Evolutionary conservation across 2,329 filamentous ascomycete genomes (phyloP), one percentile per base, ranked within the genome.

Genomic region (Fusarium sp.): DNA sequence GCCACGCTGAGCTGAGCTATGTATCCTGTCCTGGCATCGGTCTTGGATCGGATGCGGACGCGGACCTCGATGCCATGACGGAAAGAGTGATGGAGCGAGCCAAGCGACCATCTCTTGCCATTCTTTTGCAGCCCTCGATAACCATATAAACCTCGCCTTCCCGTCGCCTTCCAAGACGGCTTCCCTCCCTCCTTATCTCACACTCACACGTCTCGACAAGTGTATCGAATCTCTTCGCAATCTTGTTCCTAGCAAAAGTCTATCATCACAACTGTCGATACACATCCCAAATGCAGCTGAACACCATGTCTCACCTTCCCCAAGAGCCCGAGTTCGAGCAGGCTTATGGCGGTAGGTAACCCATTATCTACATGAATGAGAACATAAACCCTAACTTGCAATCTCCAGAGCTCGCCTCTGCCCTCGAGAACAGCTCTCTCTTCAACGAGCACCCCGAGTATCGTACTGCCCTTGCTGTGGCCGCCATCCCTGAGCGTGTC

Each of bases 291-390:
- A 73, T 74, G 63, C 75, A 72, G 47, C 65, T 69, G 69, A 78
- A 78, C 70, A 87, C 76, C 77, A 96, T 97, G 94, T 93, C 95
- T 77, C 92, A 96, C 88, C 89, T 96, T 81, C 91, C 94, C 59
- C 86, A 87, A 75, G 96, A 98, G 90, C 96, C 96, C 81, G 96
- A 99, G 88, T 98, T 98, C 88, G 92, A 98, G 91, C 96, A 98
- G 90, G 96, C 96, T 81, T 97, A 97, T 91, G 94, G 95, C 84
- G 94, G 94, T 97, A 87, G 81, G 88, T 59, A 66, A 83, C 58
- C 34, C 34, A 39, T 45, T 39, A 50, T 50, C 30, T 36, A 34
- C 32, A 59, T 44, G 15, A 48, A 38, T 54, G 54, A 44, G 57
- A 54, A 57, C 62, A 51, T 52, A 28, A 30, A 50, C 47, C 28